Evolutionary conservation across 2,329 filamentous ascomycete species (phyloP).

Genomic region (Claviceps capensis): DNA sequence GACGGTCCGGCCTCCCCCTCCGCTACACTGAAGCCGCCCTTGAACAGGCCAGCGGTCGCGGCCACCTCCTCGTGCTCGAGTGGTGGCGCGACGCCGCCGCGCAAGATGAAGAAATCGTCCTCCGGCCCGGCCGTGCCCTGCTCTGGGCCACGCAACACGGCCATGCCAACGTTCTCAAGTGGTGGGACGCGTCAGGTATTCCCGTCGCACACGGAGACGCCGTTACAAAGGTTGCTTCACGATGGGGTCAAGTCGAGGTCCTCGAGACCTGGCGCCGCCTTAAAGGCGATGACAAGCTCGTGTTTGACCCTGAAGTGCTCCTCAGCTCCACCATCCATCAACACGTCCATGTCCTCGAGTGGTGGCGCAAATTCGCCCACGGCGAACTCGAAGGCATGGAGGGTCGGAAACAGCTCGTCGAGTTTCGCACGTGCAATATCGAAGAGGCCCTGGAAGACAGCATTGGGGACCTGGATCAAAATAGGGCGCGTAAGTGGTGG

Average conservation of each 20-base stretch:
- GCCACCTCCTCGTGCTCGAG: slow-evolving; percentile 72
- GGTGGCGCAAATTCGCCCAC: slow-evolving; percentile 67
- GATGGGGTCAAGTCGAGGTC: slow-evolving; percentile 72
- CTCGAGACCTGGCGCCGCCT: slow-evolving; percentile 67
- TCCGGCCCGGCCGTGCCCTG: slow-evolving; percentile 76
- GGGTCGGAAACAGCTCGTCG: slow-evolving; percentile 52
- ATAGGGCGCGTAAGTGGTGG: slow-evolving; percentile 76
- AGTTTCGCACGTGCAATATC: slow-evolving; percentile 91
- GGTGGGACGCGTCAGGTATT: slow-evolving; percentile 78
- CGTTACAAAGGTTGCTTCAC: slow-evolving; percentile 71
- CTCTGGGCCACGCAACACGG: slow-evolving; percentile 75
- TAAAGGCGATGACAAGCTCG: slow-evolving; percentile 51
- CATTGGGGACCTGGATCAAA: slow-evolving; percentile 47
- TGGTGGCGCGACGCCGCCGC: slow-evolving; percentile 75
- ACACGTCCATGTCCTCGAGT: slow-evolving; percentile 72
- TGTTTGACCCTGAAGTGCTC: slow-evolving; percentile 72
- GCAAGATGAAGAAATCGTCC: slow-evolving; percentile 41
- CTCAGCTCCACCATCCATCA: slow-evolving; percentile 80
- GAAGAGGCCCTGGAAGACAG: slow-evolving; percentile 90
- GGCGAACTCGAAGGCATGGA: slow-evolving; percentile 40
- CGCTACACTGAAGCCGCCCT: slow-evolving; percentile 79
- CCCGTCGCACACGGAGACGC: slow-evolving; percentile 67
- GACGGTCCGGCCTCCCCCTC: slow-evolving; percentile 60
- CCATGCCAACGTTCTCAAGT: slow-evolving; percentile 61
- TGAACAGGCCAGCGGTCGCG: slow-evolving; percentile 74